A percentile compares a stretch with the other conserved stretches of the same genome.
These are phyloP conservation scores for Erodium moschatum DNA, from an alignment of 441 rosid genomes.

Conservation along the genomic window DNA sequence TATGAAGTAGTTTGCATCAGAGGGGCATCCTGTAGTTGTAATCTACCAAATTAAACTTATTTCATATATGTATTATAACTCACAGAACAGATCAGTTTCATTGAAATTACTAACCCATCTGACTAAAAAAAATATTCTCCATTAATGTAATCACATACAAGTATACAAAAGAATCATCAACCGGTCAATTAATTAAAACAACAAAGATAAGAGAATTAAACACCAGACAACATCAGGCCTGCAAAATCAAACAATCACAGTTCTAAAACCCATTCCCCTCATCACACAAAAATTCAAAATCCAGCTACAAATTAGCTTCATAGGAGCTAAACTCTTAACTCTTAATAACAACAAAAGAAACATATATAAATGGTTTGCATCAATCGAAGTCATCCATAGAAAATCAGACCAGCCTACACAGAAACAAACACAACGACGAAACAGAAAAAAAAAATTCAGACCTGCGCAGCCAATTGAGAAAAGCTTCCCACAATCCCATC, in stretches of 20 bases:
- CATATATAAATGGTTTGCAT: too few species aligned
- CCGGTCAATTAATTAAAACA: not conserved
- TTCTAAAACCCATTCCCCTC: not conserved
- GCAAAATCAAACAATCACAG: not conserved
- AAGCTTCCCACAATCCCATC: conserved; percentile 62
- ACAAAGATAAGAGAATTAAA: not conserved
- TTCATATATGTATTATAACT: not conserved
- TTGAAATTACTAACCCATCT: too few species aligned
- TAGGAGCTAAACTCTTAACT: not conserved
- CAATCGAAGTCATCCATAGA: too few species aligned
- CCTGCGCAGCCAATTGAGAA: conserved; percentile 78
- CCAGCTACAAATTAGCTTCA: not conserved
- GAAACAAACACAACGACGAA: not conserved
- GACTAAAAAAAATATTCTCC: too few species aligned
- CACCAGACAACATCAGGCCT: not conserved
- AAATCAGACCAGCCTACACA: too few species aligned
- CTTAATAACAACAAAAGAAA: not conserved
- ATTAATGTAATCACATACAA: not conserved
- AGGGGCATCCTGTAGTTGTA: not conserved
- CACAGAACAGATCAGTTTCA: not conserved
- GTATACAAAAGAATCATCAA: not conserved
- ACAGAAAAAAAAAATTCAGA: conserved; percentile 13
- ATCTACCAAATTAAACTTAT: too few species aligned
- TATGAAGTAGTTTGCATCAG: not conserved
- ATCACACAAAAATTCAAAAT: not conserved